Evolutionary conservation across 1,139 yeast species (phyloP).

Genomic region (Petasospora fabianii): DNA sequence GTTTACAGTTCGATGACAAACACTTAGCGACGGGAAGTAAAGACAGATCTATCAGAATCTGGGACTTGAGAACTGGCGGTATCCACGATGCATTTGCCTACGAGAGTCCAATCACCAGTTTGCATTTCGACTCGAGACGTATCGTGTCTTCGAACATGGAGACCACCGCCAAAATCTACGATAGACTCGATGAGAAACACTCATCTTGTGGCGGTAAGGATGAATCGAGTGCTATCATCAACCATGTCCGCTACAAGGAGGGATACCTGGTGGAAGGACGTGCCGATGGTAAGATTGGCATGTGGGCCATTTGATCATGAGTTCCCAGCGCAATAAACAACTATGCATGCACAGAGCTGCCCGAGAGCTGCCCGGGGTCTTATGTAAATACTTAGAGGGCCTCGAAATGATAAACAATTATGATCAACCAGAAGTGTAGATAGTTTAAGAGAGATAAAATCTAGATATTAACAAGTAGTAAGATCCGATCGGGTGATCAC

Average conservation of each 20-base stretch:
- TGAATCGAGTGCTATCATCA: constrained; percentile 32
- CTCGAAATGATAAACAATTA: too few species aligned
- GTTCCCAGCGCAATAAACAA: too few species aligned
- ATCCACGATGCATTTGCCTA: constrained; percentile 58
- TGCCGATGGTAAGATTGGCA: constrained; percentile 51
- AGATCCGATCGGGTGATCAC: too few species aligned
- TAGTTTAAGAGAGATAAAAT: too few species aligned
- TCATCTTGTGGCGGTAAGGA: constrained; percentile 46
- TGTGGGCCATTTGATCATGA: constrained; percentile 56
- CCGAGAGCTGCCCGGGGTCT: too few species aligned
- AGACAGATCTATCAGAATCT: constrained; percentile 61
- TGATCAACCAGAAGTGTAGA: too few species aligned
- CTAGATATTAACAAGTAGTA: too few species aligned
- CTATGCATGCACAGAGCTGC: too few species aligned
- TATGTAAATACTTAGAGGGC: too few species aligned
- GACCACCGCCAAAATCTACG: constrained; percentile 49
- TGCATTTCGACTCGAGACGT: constrained; percentile 53
- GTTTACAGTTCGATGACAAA: constrained; percentile 63
- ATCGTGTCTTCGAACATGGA: constrained; percentile 52
- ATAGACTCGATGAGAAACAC: constrained; percentile 48
- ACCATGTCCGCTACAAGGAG: constrained; percentile 48
- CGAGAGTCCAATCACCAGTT: constrained; percentile 45
- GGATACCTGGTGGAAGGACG: constrained; percentile 65
- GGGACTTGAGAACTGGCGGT: constrained; percentile 71
- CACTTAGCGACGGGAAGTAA: constrained; percentile 61